Percentiles rank a stretch among this genome's conserved stretches.
Conservation (phyloP, 1,284 basidiomycete species). For the Mycosarcoma mackinlayi region DNA sequence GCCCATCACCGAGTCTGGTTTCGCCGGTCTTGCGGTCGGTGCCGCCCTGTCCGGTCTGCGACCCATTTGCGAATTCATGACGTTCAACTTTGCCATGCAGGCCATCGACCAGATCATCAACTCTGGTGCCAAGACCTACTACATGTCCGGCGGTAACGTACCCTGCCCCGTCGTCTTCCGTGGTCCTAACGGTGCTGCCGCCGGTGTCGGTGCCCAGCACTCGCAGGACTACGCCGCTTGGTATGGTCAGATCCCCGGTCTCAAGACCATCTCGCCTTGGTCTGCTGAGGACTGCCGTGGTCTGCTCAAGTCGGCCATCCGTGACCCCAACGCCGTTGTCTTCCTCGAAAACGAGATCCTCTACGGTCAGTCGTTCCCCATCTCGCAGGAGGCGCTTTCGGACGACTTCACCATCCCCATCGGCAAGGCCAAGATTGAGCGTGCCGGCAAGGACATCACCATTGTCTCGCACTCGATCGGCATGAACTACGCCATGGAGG, state of each 20-base stretch:
- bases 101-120: slow-evolving; percentile 99
- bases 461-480: slow-evolving; percentile 82
- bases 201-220: slow-evolving; percentile 87
- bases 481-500: slow-evolving; percentile 73
- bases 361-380: slow-evolving; percentile 95
- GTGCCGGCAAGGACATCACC: slow-evolving; percentile 90
- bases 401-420: slow-evolving; percentile 92
- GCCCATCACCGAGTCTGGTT: slow-evolving; percentile 95
- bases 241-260: slow-evolving; percentile 95
- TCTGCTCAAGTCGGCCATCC: slow-evolving; percentile 95
- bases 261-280: slow-evolving; percentile 98
- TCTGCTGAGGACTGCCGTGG: slow-evolving; percentile 98
- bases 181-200: slow-evolving; percentile 97
- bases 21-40: slow-evolving; percentile 95
- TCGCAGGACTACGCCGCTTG: slow-evolving; percentile 73
- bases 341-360: slow-evolving; percentile 99
- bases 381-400: slow-evolving; percentile 92
- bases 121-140: slow-evolving; percentile 99
- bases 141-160: slow-evolving; percentile 99
- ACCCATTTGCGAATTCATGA: slow-evolving; percentile 99
- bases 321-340: slow-evolving; percentile 97
- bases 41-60: slow-evolving; percentile 92
- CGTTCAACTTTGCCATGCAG: slow-evolving; percentile 74
- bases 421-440: slow-evolving; percentile 97
- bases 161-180: slow-evolving; percentile 99